Base-by-base conservation (phyloP, 2,329 filamentous ascomycete genomes). In the Pseudophaeomoniella oleicola region DNA sequence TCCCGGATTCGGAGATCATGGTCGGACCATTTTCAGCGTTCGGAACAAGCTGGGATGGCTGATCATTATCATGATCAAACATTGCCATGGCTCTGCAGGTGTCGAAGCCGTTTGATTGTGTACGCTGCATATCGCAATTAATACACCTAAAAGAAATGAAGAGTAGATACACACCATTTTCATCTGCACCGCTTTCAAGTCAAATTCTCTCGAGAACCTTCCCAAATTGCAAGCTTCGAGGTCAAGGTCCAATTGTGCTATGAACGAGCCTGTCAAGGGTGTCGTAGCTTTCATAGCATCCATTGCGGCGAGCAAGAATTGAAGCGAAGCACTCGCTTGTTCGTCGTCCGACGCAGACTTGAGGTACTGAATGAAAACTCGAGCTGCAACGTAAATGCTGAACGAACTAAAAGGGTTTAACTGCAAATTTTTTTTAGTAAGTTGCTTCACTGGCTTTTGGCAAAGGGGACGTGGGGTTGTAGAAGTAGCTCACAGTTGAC, bases 331-430 rank as follows among this genome's bases (percentile, higher is more conserved):
- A 13, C 75, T 45, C 75, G 81, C 56, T 75, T 82, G 51, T 69
- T 75, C 56, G 39, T 96, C 88, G 18, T 88, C 79, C 1, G 87
- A 85, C n/a, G 81, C 72, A 39, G 82, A 90, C 58, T 93, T 94
- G n/a, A 96, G 68, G 50, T 92, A 94, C 54, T 96, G 88, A 5
- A 96, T 80, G 51, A 96, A 96, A 0, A 96, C 88, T 36, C 90
- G 75, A 15, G 88, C 84, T 9, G 88, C 81, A n/a, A 96, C 87
- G 49, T 94, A 96, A 31, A 98, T 71, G 52, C 86, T 94, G 58
- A 96, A 96, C 0, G 85, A 86, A 48, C 93, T 81, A 54, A 94
- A 96, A 0, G 88, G 85, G 46, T 94, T 94, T 74, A 94, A 84
- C 85, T 94, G 42, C 37, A 19, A 27, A 12, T n/a, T n/a, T n/a